Conservation (phyloP, 2,329 filamentous ascomycete species). For the Fusarium concolor region DNA sequence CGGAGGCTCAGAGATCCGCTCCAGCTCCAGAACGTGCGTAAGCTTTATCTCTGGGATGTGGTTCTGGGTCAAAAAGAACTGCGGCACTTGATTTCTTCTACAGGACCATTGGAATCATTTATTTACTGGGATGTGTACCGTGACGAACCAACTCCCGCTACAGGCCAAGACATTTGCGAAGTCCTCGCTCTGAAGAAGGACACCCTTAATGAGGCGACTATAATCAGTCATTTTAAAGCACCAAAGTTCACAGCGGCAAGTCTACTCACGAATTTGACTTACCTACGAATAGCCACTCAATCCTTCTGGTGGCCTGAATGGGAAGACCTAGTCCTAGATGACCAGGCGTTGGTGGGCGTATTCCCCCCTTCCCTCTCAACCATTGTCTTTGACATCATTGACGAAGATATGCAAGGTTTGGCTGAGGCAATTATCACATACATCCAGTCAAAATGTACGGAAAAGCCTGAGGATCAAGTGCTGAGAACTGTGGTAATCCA, state of each 20-base stretch:
- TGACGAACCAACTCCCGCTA: not conserved
- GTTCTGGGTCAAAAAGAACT: not conserved
- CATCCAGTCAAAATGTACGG: not conserved
- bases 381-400: not conserved
- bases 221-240: not conserved
- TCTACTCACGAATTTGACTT: not conserved
- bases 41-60: not conserved
- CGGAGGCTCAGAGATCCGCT: not conserved
- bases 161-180: not conserved
- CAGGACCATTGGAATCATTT: not conserved
- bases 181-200: not conserved
- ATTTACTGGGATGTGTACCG: not conserved
- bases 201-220: not conserved
- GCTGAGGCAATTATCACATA: not conserved
- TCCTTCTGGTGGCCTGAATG: not conserved
- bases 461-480: not conserved
- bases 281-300: not conserved
- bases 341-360: not conserved
- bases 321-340: not conserved
- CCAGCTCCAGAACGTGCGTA: not conserved
- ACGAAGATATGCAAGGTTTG: not conserved
- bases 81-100: not conserved
- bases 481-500: not conserved
- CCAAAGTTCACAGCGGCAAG: not conserved
- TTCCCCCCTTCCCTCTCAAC: not conserved